These are phyloP conservation scores for Apophysomyces variabilis DNA, from an alignment of 371 early-diverging fungal species.

Conservation along the genomic window DNA sequence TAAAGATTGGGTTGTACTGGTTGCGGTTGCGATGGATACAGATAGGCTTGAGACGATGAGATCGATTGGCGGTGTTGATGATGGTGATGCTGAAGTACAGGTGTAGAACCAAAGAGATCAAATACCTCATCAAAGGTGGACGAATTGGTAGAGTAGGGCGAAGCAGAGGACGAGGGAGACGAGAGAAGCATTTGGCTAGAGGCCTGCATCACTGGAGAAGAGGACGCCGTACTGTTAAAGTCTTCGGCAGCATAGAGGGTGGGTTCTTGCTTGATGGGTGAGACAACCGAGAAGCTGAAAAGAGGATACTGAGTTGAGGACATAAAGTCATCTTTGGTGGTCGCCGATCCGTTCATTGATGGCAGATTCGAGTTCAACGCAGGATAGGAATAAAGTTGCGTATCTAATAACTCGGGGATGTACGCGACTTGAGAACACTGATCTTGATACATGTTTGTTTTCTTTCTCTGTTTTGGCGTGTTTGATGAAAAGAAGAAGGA, in stretches of 20 bases:
- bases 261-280: neutral
- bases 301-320: neutral
- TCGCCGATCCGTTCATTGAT: neutral
- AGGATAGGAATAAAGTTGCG: neutral
- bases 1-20: neutral
- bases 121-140: neutral
- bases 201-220: neutral
- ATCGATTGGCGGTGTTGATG: slow-evolving; percentile 19
- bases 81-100: slow-evolving; percentile 6
- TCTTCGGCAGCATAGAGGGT: neutral
- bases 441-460: slow-evolving; percentile 2
- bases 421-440: slow-evolving; percentile 7
- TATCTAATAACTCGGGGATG: neutral
- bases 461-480: neutral
- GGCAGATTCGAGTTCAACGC: neutral
- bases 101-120: neutral
- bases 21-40: neutral
- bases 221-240: slow-evolving; percentile 1
- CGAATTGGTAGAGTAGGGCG: neutral
- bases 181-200: neutral
- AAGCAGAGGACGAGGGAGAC: neutral
- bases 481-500: neutral
- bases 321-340: neutral
- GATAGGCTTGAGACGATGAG: neutral
- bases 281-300: neutral